Base-by-base conservation (phyloP, 1,284 basidiomycete species). In the Naganishia cerealis region DNA sequence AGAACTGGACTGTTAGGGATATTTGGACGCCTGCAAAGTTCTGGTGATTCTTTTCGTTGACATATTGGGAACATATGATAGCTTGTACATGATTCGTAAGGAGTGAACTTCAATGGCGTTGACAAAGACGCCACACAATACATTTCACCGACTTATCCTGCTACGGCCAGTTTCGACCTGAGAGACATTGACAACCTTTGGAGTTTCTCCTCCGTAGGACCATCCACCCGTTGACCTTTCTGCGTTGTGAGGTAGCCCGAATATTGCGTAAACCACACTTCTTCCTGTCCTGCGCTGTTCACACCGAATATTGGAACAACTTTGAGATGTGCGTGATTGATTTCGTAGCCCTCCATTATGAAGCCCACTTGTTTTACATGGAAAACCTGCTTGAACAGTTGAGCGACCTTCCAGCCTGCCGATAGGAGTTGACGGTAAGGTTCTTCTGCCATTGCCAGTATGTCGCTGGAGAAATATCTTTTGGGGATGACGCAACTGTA, bases 1-100 rank as follows among this genome's bases (percentile, higher is more conserved):
- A 84, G 52, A 73, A 80, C 71, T 79, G 83, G 57, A 82, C 81
- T 57, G 88, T 94, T 12, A 86, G 88, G 21, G 91, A 94, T 79
- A 83, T 94, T 43, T 94, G 92, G 91, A 87, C 92, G 40, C 87
- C 91, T 9, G 92, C 91, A 90, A 94, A 92, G 80, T 90, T 90
- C 0, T 93, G 91, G 91, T 94, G 69, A 79, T 7, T 3, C 26
- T n/a, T 18, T 16, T 40, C 29, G 38, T 16, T 21, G 21, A 48
- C 5, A 24, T 21, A 8, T 50, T 50, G 46, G n/a, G 18, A 26
- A 10, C 42, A 18, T n/a, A 21, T 6, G 29, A 12, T 46, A 18
- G 8, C 15, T 3, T 21, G 24, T 24, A 39, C n/a, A 57, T 12
- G 16, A 57, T n/a, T 4, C 18, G n/a, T 8, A 33, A 36, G 29